These are phyloP conservation scores for Atalantia buxifolia DNA, from an alignment of 345 rosid genomes.

Conservation along the genomic window DNA sequence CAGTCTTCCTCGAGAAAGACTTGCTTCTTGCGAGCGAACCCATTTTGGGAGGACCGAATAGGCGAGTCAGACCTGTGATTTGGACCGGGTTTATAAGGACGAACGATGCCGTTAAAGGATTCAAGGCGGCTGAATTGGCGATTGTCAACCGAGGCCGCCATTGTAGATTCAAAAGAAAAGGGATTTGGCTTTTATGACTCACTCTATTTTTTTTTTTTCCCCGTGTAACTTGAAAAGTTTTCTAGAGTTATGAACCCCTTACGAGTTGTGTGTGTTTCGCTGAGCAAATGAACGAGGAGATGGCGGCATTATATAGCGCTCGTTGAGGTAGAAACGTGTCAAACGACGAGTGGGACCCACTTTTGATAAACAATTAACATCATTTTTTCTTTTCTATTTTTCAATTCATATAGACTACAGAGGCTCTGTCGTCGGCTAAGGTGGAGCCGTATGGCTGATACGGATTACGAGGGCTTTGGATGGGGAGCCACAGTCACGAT, in stretches of 20 bases:
- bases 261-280: not conserved
- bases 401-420: too few species aligned
- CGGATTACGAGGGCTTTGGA: not conserved
- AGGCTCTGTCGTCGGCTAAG: not conserved
- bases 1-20: slow-evolving; percentile 22
- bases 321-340: slow-evolving; percentile 1
- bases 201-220: too few species aligned
- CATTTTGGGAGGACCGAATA: slow-evolving; percentile 10
- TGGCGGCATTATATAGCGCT: slow-evolving; percentile 24
- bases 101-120: slow-evolving; percentile 53
- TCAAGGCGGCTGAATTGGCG: slow-evolving; percentile 56
- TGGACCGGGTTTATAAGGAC: slow-evolving; percentile 42
- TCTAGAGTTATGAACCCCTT: too few species aligned
- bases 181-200: too few species aligned
- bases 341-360: not conserved
- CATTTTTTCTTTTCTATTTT: not conserved
- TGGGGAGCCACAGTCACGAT: not conserved
- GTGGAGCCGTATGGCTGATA: not conserved
- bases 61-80: slow-evolving; percentile 42
- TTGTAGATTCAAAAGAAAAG: slow-evolving; percentile 9
- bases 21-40: slow-evolving; percentile 6
- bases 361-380: slow-evolving; percentile 1
- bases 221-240: too few species aligned
- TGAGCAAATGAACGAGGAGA: slow-evolving; percentile 5
- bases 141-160: slow-evolving; percentile 86